A percentile compares a stretch with the other conserved stretches of the same genome.
These are phyloP conservation scores for Fusarium compactum DNA, from an alignment of 2,329 filamentous ascomycete genomes.

Conservation along the genomic window DNA sequence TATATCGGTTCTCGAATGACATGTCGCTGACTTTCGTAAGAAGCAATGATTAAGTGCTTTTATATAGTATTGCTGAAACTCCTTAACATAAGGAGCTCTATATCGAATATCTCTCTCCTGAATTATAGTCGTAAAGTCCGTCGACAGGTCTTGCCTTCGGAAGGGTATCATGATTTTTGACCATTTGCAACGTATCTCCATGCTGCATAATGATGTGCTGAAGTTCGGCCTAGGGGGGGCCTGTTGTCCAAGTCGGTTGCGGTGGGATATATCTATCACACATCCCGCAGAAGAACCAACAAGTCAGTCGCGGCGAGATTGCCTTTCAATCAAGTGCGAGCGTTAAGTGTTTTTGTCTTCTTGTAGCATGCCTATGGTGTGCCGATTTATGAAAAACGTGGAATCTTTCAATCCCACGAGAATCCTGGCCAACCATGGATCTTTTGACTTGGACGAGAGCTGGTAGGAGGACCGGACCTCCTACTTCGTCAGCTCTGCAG, in stretches of 20 bases:
- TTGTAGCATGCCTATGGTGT: slow-evolving; percentile 21
- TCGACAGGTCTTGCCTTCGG: slow-evolving; percentile 22
- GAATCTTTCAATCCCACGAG: slow-evolving; percentile 11
- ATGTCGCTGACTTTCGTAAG: slow-evolving; percentile 13
- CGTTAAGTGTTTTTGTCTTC: slow-evolving; percentile 36
- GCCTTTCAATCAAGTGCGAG: slow-evolving; percentile 41
- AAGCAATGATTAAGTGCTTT: slow-evolving; percentile 31
- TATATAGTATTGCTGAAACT: slow-evolving; percentile 31
- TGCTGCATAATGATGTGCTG: neutral
- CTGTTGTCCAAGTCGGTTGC: slow-evolving; percentile 27
- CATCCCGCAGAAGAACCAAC: slow-evolving; percentile 35
- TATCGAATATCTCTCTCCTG: slow-evolving; percentile 19
- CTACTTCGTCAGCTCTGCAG: slow-evolving; percentile 25
- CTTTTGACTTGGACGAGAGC: slow-evolving; percentile 28
- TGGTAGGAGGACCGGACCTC: slow-evolving; percentile 8
- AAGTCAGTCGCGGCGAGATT: slow-evolving; percentile 42
- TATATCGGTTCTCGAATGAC: slow-evolving; percentile 12
- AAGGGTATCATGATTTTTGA: slow-evolving; percentile 6
- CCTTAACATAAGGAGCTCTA: slow-evolving; percentile 14
- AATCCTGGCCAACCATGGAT: slow-evolving; percentile 19
- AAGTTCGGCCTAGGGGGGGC: slow-evolving; percentile 2
- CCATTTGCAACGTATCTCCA: neutral
- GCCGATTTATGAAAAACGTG: neutral
- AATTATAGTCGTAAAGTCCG: slow-evolving; percentile 28
- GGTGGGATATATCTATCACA: slow-evolving; percentile 47